phyloP scores from a whole-genome alignment of 306 rosid species.

The Glycine tomentella region DNA sequence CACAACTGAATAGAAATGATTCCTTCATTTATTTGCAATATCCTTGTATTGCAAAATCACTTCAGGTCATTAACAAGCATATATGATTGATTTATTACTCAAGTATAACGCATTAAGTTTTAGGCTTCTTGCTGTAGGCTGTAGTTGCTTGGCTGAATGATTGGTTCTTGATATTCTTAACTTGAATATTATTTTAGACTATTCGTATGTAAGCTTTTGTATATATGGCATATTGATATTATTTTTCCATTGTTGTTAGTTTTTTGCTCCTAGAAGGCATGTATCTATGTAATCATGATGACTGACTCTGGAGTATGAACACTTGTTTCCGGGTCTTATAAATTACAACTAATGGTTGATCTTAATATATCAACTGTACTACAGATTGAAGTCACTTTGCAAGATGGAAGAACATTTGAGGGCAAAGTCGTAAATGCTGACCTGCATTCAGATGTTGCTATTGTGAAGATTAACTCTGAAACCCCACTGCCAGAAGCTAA shows the following conservation, averaged over 20 bases:
- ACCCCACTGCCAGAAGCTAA: slow-evolving; percentile 85
- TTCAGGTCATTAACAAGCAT: background rate
- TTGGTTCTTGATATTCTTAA: slow-evolving; percentile 40
- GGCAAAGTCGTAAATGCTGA: slow-evolving; percentile 84
- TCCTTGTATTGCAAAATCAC: background rate
- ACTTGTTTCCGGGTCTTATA: background rate
- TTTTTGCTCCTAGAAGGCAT: slow-evolving; percentile 2
- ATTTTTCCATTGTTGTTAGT: too few species aligned
- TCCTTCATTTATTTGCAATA: slow-evolving; percentile 13
- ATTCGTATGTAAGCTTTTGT: slow-evolving; percentile 14
- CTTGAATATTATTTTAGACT: slow-evolving; percentile 25
- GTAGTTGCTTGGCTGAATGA: slow-evolving; percentile 10
- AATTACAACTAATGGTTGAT: slow-evolving; percentile 5
- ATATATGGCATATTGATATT: background rate
- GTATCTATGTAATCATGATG: slow-evolving; percentile 2
- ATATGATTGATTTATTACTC: slow-evolving; percentile 1
- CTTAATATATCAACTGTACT: slow-evolving; percentile 21
- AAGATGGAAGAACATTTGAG: slow-evolving; percentile 91
- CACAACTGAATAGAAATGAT: background rate
- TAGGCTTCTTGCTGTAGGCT: slow-evolving; percentile 5
- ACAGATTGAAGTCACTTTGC: slow-evolving; percentile 87
- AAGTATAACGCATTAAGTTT: slow-evolving; percentile 1
- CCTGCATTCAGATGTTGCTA: slow-evolving; percentile 85
- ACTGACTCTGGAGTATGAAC: background rate
- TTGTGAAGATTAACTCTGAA: slow-evolving; percentile 79